Evolutionary conservation across 345 rosid species (phyloP), one percentile per base, ranked within the genome.

Genomic region (Toxicodendron radicans): DNA sequence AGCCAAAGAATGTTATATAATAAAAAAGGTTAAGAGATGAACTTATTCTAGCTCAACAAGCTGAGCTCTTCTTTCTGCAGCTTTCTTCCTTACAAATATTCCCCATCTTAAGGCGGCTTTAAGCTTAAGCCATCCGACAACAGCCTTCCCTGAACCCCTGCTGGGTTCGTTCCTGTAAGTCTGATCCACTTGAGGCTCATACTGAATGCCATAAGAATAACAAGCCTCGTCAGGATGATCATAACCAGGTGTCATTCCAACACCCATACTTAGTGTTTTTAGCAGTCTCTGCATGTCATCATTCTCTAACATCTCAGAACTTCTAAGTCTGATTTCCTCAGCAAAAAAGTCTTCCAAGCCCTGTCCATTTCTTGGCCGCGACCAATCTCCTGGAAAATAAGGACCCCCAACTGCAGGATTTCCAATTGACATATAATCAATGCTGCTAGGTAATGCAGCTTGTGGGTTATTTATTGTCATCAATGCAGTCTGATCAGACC

Each of bases 71-170:
- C 91, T 90, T 83, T 90, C 92, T 58, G 97, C 99, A 79, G 97
- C 99, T 82, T 75, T 90, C 85, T 91, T 95, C 86, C 99, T 92
- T 52, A 91, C 78, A 69, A 95, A 95, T 74, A 92, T 91, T n/a
- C 99, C 99, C 97, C 99, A 95, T 64, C 97, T 83, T 83, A 95
- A 74, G 5, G 94, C 97, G 23, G 94, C 97, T 79, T 89, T 91
- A 30, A 91, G 89, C 83, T 91, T 91, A 58, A 91, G 94, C 99
- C 99, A 95, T 5, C 99, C 97, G 10, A 95, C 97, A 7, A 92
- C 95, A 38, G 99, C 97, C 78, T 91, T 95, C 24, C 95, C 98
- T 0, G 98, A 88, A 5, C 97, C 86, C 73, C 84, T 75, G 17
- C 83, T 68, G 18, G 77, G 83, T 48, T 78, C 86, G 58, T 74